Conservation (phyloP, 371 early-diverging fungal genomes). For the Dentiscutata heterogama region DNA sequence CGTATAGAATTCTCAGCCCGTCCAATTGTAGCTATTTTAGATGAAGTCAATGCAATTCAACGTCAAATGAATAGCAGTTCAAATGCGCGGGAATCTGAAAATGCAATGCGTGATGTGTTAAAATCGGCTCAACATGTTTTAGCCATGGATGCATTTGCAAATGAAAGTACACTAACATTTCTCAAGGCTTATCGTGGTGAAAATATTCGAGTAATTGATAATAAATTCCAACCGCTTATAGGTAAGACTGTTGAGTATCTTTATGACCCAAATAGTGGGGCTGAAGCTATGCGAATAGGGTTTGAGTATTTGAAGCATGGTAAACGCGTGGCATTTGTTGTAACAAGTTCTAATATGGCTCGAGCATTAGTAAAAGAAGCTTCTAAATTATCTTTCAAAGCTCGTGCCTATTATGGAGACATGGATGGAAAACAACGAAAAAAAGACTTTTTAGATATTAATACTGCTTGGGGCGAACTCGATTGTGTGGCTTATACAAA, state of each 20-base stretch:
- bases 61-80: constrained; percentile 27
- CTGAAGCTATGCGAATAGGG: constrained; percentile 40
- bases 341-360: constrained; percentile 32
- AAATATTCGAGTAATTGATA: constrained; percentile 11
- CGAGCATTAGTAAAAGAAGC: constrained; percentile 39
- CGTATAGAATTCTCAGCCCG: constrained; percentile 29
- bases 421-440: constrained; percentile 17
- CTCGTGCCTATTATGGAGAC: not conserved
- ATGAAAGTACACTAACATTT: constrained; percentile 3
- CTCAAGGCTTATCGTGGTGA: constrained; percentile 32
- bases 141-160: constrained; percentile 41
- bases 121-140: not conserved
- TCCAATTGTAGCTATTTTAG: constrained; percentile 15
- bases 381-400: constrained; percentile 24
- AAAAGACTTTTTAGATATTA: not conserved
- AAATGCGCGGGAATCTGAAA: constrained; percentile 26
- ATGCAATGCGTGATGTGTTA: constrained; percentile 16
- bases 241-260: constrained; percentile 19
- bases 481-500: too few species aligned
- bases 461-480: not conserved
- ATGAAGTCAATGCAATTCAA: constrained; percentile 21
- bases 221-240: not conserved
- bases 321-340: constrained; percentile 26
- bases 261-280: constrained; percentile 32
- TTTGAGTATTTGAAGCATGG: constrained; percentile 32